phyloP scores from a whole-genome alignment of 768 basidiomycete genomes.

The Goffeauzyma gilvescens region DNA sequence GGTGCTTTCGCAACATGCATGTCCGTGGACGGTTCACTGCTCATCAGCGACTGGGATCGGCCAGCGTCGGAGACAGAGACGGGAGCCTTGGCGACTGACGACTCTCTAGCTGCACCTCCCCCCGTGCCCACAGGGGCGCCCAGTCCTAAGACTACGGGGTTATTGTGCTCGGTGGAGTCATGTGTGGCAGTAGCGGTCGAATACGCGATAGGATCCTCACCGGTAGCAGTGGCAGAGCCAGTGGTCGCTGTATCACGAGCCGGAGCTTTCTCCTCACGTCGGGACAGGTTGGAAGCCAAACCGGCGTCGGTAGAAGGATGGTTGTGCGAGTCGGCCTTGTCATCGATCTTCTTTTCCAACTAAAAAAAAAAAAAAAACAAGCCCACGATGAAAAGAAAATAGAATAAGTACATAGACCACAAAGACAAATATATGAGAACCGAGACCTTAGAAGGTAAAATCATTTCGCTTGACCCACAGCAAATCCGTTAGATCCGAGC shows the following conservation, averaged over 20 bases:
- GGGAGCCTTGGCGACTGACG: too few species aligned
- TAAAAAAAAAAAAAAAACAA: slow-evolving; percentile 17
- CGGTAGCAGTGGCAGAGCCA: slow-evolving; percentile 16
- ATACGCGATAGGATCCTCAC: slow-evolving; percentile 21
- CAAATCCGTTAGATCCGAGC: slow-evolving; percentile 41
- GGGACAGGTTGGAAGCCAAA: slow-evolving; percentile 38
- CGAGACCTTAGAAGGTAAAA: too few species aligned
- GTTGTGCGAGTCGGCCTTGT: slow-evolving; percentile 19
- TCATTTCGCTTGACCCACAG: too few species aligned
- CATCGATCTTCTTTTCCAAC: slow-evolving; percentile 37
- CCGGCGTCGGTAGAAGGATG: slow-evolving; percentile 18
- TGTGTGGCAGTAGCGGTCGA: not conserved
- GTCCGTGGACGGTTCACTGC: slow-evolving; percentile 15
- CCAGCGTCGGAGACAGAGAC: not conserved
- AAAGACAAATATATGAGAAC: too few species aligned
- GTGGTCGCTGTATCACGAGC: slow-evolving; percentile 38
- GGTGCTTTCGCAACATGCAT: slow-evolving; percentile 18
- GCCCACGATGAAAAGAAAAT: slow-evolving; percentile 8
- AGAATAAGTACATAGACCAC: not conserved
- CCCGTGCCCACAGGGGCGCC: not conserved
- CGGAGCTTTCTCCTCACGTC: slow-evolving; percentile 57
- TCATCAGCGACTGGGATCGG: not conserved
- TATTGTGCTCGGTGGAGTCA: not conserved
- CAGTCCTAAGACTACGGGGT: not conserved
- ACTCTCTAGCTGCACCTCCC: not conserved